Evolutionary conservation across 2,329 filamentous ascomycete genomes (phyloP).

Genomic region (Emergomyces pasteurianus): DNA sequence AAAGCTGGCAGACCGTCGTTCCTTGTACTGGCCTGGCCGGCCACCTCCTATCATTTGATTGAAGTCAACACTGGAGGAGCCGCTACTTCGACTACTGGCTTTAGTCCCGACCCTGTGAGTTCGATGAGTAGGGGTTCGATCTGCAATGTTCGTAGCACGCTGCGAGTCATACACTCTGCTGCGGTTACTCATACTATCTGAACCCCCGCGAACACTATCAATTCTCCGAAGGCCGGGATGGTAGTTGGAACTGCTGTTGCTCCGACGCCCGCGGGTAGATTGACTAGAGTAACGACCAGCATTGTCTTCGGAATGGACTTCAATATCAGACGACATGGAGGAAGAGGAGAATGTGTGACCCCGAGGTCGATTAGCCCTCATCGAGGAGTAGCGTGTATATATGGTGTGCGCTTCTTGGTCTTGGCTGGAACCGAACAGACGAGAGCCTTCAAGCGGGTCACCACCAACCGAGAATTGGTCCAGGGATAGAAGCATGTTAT

Average conservation of each 20-base stretch:
- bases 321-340: constrained; percentile 47
- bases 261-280: constrained; percentile 47
- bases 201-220: constrained; percentile 45
- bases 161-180: constrained; percentile 25
- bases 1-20: constrained; percentile 34
- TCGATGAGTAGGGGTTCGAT: constrained; percentile 26
- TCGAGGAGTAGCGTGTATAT: constrained; percentile 19
- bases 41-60: constrained; percentile 35
- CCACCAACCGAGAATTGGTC: constrained; percentile 51
- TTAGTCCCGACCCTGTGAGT: constrained; percentile 38
- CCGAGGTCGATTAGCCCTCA: constrained; percentile 34
- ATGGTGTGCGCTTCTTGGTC: constrained; percentile 26
- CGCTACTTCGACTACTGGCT: constrained; percentile 61
- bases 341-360: constrained; percentile 51
- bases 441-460: constrained; percentile 4
- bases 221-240: constrained; percentile 48
- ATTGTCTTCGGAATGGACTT: constrained; percentile 29
- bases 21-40: constrained; percentile 20
- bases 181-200: constrained; percentile 27
- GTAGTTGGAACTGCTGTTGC: constrained; percentile 69
- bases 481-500: constrained; percentile 89
- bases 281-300: constrained; percentile 31
- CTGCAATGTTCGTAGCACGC: constrained; percentile 14
- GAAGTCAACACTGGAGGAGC: constrained; percentile 67
- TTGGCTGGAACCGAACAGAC: constrained; percentile 25